Percentiles rank a stretch among this genome's conserved stretches.
Conservation (phyloP, 2,329 filamentous ascomycete species). For the Nectriaceae sp. region DNA sequence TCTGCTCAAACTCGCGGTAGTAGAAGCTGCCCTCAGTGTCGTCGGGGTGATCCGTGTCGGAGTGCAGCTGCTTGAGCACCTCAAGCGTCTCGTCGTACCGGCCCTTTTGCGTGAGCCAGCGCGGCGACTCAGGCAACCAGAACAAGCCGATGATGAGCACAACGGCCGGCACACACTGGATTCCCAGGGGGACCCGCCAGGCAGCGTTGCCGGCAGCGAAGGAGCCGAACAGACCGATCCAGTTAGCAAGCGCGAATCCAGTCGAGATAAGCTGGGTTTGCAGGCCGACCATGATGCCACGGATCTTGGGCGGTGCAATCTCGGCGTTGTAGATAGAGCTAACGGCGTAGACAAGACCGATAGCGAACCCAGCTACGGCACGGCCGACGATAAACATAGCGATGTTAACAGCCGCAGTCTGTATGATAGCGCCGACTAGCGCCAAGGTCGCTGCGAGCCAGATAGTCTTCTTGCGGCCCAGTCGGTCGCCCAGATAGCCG, state of each 20-base stretch:
- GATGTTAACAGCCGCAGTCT: slow-evolving; percentile 21
- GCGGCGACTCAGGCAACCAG: slow-evolving; percentile 47
- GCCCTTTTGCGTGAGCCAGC: slow-evolving; percentile 51
- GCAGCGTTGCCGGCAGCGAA: neutral
- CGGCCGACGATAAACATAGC: slow-evolving; percentile 32
- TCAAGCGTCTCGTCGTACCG: slow-evolving; percentile 41
- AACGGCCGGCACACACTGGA: neutral
- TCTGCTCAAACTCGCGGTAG: neutral
- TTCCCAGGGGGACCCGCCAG: neutral
- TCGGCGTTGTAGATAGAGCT: slow-evolving; percentile 31
- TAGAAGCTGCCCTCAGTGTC: neutral
- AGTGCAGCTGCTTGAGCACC: slow-evolving; percentile 36
- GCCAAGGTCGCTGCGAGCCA: slow-evolving; percentile 17
- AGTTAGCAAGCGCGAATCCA: neutral
- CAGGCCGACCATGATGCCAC: slow-evolving; percentile 25
- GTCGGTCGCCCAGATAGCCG: neutral
- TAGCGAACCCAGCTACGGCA: slow-evolving; percentile 24
- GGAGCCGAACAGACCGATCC: neutral
- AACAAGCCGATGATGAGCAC: neutral
- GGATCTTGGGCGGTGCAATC: slow-evolving; percentile 25
- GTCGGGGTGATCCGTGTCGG: neutral
- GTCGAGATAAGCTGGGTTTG: neutral
- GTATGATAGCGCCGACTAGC: slow-evolving; percentile 32
- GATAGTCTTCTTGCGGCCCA: neutral
- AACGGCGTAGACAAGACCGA: slow-evolving; percentile 24